Percentiles rank a stretch among this genome's conserved stretches.
Evolutionary conservation across 2,329 filamentous ascomycete genomes (phyloP).

Genomic region (Botrytis tulipae): DNA sequence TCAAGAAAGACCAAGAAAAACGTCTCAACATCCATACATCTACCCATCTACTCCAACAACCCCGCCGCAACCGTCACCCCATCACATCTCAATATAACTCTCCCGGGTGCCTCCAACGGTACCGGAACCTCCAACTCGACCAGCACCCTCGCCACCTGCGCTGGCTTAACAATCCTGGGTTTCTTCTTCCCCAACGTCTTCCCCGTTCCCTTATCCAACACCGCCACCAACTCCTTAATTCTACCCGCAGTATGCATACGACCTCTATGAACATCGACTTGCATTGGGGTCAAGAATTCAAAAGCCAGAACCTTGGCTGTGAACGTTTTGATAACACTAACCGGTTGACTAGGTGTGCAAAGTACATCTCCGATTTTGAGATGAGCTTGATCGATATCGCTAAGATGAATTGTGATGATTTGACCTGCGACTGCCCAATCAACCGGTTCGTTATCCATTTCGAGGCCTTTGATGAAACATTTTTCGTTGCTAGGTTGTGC

Average conservation of each 20-base stretch:
- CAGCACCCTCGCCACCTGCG: conserved; percentile 70
- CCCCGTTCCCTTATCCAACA: conserved; percentile 77
- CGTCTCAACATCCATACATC: background rate
- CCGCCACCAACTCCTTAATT: conserved; percentile 68
- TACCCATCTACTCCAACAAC: conserved; percentile 59
- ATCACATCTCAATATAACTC: conserved; percentile 76
- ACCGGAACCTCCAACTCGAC: conserved; percentile 72
- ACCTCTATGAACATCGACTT: conserved; percentile 84
- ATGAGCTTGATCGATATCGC: conserved; percentile 80
- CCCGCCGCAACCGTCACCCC: conserved; percentile 88
- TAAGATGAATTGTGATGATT: conserved; percentile 79
- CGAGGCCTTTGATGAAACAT: conserved; percentile 77
- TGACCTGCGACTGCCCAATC: conserved; percentile 95
- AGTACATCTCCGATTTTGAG: conserved; percentile 82
- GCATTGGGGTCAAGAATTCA: conserved; percentile 84
- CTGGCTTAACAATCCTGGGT: conserved; percentile 79
- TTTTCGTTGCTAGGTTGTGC: conserved; percentile 79
- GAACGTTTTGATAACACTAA: conserved; percentile 70
- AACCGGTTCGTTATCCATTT: conserved; percentile 67
- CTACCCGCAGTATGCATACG: conserved; percentile 75
- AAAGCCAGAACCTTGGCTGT: conserved; percentile 85
- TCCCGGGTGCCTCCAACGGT: conserved; percentile 75
- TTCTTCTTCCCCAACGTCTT: conserved; percentile 71
- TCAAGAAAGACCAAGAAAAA: no score
- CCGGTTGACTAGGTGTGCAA: conserved; percentile 67